Evolutionary conservation across 2,329 filamentous ascomycete species (phyloP), one percentile per base, ranked within the genome.

Genomic region (Hypoxylon sp.): DNA sequence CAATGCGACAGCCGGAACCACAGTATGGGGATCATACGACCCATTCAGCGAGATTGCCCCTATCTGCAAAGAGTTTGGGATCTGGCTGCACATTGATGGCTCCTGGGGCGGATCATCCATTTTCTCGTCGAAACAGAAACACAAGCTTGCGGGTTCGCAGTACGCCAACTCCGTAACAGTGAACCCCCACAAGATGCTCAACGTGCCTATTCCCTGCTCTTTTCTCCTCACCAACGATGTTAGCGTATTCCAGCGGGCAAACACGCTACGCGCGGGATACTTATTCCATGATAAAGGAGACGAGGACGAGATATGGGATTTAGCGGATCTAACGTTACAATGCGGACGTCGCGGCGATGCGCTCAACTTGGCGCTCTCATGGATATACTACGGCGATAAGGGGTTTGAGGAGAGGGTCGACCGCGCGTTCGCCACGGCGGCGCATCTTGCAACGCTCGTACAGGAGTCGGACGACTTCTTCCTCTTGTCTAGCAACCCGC

Each of bases 181-280:
- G 58, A 98, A 97, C 78, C 94, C 96, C 61, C 96, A 99, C 81
- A 98, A 98, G 81, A 98, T 98, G 96, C 87, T 98, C 76, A 93
- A 93, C 63, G 92, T 93, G 2, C 95, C 96, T 0, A 82, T 96
- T 41, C 97, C 94, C 0, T 98, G 94, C 81, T 94, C 91, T 0
- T 97, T 97, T 81, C 85, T 99, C 3, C 85, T 99, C 11, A 90
- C 88, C 0, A 86, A 87, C 1, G 94, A 98, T 76, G 80, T 96
- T 75, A 83, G 85, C 60, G 81, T 90, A 23, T 96, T 98, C 78
- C 91, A 96, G 77, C 82, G 81, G 48, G 94, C 94, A 11, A 97
- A 97, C 80, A 97, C 92, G 2, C 85, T 97, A 2, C 90, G 90
- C 0, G 96, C 95, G 0, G 93, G 91, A 3, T 98, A 98, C 74